Conservation (phyloP, 495 filamentous ascomycete species). For the Aspergillus bertholletiae region DNA sequence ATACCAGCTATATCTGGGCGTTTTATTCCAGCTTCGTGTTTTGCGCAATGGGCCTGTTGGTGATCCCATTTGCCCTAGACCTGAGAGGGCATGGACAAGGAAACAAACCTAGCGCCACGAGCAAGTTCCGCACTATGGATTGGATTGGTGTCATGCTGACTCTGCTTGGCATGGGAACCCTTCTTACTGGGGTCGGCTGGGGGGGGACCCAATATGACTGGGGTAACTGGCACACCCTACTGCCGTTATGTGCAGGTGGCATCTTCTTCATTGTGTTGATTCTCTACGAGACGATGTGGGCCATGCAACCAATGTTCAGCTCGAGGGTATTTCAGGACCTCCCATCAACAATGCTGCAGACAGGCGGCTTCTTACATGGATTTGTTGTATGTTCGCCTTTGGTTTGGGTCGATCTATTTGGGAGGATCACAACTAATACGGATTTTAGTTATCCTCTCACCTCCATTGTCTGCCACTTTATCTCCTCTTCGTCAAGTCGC, state of each 20-base stretch:
- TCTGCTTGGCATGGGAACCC: slow-evolving; percentile 20
- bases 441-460: slow-evolving; percentile 33
- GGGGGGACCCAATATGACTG: slow-evolving; percentile 31
- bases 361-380: slow-evolving; percentile 51
- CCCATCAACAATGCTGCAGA: slow-evolving; percentile 32
- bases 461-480: slow-evolving; percentile 66
- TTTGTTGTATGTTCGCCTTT: slow-evolving; percentile 37
- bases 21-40: slow-evolving; percentile 45
- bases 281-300: slow-evolving; percentile 45
- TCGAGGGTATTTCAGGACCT: slow-evolving; percentile 45
- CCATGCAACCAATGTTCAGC: slow-evolving; percentile 51
- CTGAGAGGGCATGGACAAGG: slow-evolving; percentile 15
- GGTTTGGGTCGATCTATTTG: background rate
- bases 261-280: slow-evolving; percentile 38
- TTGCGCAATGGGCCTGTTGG: slow-evolving; percentile 30
- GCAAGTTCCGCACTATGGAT: slow-evolving; percentile 30
- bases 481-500: slow-evolving; percentile 56
- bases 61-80: slow-evolving; percentile 35
- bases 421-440: slow-evolving; percentile 1
- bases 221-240: slow-evolving; percentile 40
- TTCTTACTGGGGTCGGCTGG: slow-evolving; percentile 37
- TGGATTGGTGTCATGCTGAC: slow-evolving; percentile 35
- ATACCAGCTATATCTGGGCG: slow-evolving; percentile 35
- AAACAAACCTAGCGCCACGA: slow-evolving; percentile 19
- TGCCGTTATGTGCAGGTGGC: slow-evolving; percentile 52